Conservation (phyloP, 805 yeast species). For the Starmerella ratchasimensis region DNA sequence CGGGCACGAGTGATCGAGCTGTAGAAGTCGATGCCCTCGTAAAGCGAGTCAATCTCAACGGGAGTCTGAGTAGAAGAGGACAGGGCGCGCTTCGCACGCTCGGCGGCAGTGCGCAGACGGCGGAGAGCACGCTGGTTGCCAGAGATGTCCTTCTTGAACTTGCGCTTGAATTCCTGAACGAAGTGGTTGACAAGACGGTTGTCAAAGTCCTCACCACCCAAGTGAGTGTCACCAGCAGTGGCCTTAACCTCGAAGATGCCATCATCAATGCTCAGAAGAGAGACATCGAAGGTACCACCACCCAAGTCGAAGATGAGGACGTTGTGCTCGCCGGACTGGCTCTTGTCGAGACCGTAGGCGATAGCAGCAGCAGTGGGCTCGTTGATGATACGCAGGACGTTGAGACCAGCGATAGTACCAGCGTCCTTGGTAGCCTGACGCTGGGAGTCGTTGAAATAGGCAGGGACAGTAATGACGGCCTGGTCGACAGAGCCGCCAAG, state of each 20-base stretch:
- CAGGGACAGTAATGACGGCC: constrained; percentile 94
- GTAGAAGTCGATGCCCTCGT: constrained; percentile 92
- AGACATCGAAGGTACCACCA: constrained; percentile 98
- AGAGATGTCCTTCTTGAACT: constrained; percentile 89
- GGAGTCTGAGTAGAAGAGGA: constrained; percentile 93
- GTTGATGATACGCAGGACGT: constrained; percentile 86
- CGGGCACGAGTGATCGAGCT: constrained; percentile 94
- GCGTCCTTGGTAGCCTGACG: constrained; percentile 98
- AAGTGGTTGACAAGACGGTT: constrained; percentile 90
- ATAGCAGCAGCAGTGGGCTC: constrained; percentile 99
- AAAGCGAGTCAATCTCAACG: constrained; percentile 85
- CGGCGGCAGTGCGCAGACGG: constrained; percentile 98
- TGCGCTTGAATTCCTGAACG: constrained; percentile 91
- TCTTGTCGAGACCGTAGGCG: constrained; percentile 79
- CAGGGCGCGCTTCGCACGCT: constrained; percentile 97
- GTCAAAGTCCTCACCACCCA: constrained; percentile 99
- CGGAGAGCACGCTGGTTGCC: constrained; percentile 93
- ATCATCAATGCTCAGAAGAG: constrained; percentile 81
- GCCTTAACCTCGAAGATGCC: constrained; percentile 96
- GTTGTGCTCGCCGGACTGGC: constrained; percentile 66
- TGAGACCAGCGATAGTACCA: constrained; percentile 89
- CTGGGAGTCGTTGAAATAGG: constrained; percentile 94
- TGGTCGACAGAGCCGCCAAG: constrained; percentile 73
- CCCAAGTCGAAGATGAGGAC: constrained; percentile 91
- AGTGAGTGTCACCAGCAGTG: constrained; percentile 80